Percentiles rank a stretch among this genome's conserved stretches.
Conservation (phyloP, 2,329 filamentous ascomycete genomes). For the Aspergillus sojae region DNA sequence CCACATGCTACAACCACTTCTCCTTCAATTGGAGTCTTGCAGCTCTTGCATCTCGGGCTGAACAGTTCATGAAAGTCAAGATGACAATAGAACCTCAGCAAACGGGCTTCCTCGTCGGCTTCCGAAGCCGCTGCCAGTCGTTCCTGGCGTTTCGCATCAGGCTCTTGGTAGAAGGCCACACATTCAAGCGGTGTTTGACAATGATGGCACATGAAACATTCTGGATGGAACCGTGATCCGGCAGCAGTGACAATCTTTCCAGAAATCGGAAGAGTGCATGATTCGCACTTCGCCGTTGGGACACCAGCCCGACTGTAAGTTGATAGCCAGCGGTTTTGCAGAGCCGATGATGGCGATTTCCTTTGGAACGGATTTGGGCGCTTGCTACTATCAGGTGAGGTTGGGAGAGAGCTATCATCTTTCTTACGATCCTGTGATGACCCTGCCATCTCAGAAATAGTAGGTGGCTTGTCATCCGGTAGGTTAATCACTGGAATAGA, state of each 20-base stretch:
- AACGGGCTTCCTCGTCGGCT: slow-evolving; percentile 63
- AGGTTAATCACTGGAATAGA: slow-evolving; percentile 54
- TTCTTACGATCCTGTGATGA: slow-evolving; percentile 17
- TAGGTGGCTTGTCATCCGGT: slow-evolving; percentile 47
- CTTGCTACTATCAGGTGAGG: slow-evolving; percentile 17
- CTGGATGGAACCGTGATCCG: slow-evolving; percentile 83
- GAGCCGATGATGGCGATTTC: slow-evolving; percentile 41
- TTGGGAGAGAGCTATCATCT: slow-evolving; percentile 20
- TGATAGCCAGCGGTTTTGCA: slow-evolving; percentile 38
- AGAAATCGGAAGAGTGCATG: slow-evolving; percentile 81
- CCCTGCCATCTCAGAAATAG: slow-evolving; percentile 38
- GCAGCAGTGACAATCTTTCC: slow-evolving; percentile 86
- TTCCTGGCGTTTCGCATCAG: slow-evolving; percentile 68
- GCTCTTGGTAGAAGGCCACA: slow-evolving; percentile 94
- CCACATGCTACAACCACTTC: slow-evolving; percentile 93
- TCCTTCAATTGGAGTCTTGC: slow-evolving; percentile 93
- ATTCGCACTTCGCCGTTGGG: slow-evolving; percentile 75
- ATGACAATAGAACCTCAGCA: slow-evolving; percentile 89
- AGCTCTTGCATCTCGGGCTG: slow-evolving; percentile 90
- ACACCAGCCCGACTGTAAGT: slow-evolving; percentile 51
- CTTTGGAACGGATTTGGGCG: slow-evolving; percentile 31
- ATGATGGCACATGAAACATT: slow-evolving; percentile 87
- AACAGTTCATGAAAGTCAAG: slow-evolving; percentile 98
- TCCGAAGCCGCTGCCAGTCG: slow-evolving; percentile 69
- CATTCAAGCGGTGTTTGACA: slow-evolving; percentile 89